Conservation (phyloP, 345 rosid genomes). For the Eucalyptus fibrosa region DNA sequence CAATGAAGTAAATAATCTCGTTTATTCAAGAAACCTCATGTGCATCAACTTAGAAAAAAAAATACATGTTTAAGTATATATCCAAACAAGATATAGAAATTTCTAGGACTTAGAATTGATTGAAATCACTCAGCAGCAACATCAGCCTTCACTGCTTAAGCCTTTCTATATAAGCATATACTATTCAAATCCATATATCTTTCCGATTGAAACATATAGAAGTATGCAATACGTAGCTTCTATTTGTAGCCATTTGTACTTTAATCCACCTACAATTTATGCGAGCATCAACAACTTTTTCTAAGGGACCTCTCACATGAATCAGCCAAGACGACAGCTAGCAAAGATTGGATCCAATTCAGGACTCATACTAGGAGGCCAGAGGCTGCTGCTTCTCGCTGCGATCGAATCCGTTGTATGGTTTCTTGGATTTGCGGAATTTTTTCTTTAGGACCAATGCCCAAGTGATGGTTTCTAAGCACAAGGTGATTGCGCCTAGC, state of each 20-base stretch:
- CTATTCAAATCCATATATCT: background rate
- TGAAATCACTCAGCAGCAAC: background rate
- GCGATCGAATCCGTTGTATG: constrained; percentile 21
- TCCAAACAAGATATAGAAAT: no score
- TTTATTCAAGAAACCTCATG: background rate
- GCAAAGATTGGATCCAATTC: background rate
- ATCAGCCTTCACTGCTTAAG: background rate
- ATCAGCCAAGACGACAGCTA: background rate
- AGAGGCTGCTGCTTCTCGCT: constrained; percentile 14
- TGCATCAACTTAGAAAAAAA: background rate
- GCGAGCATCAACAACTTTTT: background rate
- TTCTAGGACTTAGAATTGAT: background rate
- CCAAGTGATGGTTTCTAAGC: constrained; percentile 69
- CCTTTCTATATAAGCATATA: background rate
- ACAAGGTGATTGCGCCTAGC: constrained; percentile 42
- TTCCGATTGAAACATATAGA: background rate
- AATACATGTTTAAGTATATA: no score
- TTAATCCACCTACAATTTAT: background rate
- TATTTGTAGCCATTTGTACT: background rate
- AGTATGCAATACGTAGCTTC: background rate
- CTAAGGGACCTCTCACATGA: background rate
- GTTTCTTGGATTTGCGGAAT: constrained; percentile 35
- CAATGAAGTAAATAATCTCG: background rate
- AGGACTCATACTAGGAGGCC: background rate
- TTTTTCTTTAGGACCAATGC: constrained; percentile 43